A percentile compares a stretch with the other conserved stretches of the same genome.
phyloP scores from a whole-genome alignment of 2,329 filamentous ascomycete genomes.

The Keithomyces neogunnii region DNA sequence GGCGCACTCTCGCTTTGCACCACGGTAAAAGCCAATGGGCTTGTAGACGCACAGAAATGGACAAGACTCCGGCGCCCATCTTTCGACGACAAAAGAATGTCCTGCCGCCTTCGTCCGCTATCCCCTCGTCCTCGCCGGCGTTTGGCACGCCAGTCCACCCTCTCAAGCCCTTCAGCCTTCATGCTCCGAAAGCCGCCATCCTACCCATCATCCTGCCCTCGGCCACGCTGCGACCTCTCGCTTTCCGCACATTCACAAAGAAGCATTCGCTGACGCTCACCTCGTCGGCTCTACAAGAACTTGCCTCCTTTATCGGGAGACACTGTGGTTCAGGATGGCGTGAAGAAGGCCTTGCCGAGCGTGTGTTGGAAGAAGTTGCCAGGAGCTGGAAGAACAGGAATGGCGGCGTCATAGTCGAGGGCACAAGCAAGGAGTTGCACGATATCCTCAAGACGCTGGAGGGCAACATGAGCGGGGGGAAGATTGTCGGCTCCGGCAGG shows the following conservation, averaged over 20 bases:
- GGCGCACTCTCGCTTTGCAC: no score
- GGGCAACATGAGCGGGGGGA: slow-evolving; percentile 82
- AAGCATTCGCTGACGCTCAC: slow-evolving; percentile 93
- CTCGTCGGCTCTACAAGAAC: slow-evolving; percentile 72
- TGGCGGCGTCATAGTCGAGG: slow-evolving; percentile 86
- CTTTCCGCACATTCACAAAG: slow-evolving; percentile 93
- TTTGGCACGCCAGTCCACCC: slow-evolving; percentile 84
- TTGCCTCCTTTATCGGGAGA: slow-evolving; percentile 84
- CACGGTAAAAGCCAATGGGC: background rate
- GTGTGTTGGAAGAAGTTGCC: slow-evolving; percentile 84
- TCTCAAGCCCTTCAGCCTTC: slow-evolving; percentile 53
- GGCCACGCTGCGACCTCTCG: slow-evolving; percentile 76
- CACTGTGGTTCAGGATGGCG: slow-evolving; percentile 96
- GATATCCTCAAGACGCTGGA: slow-evolving; percentile 78
- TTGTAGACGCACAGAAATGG: slow-evolving; percentile 18
- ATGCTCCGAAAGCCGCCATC: slow-evolving; percentile 53
- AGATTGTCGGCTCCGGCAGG: slow-evolving; percentile 43
- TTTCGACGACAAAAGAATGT: slow-evolving; percentile 25
- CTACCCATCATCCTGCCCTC: slow-evolving; percentile 85
- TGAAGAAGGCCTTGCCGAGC: slow-evolving; percentile 87
- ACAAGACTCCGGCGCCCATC: slow-evolving; percentile 29
- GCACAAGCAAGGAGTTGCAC: slow-evolving; percentile 65
- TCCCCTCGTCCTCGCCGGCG: slow-evolving; percentile 82
- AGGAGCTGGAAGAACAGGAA: slow-evolving; percentile 86
- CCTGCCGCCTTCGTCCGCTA: slow-evolving; percentile 41